These are phyloP conservation scores for Panicum miliaceum DNA, from an alignment of 176 grass and related monocot species.

Conservation along the genomic window DNA sequence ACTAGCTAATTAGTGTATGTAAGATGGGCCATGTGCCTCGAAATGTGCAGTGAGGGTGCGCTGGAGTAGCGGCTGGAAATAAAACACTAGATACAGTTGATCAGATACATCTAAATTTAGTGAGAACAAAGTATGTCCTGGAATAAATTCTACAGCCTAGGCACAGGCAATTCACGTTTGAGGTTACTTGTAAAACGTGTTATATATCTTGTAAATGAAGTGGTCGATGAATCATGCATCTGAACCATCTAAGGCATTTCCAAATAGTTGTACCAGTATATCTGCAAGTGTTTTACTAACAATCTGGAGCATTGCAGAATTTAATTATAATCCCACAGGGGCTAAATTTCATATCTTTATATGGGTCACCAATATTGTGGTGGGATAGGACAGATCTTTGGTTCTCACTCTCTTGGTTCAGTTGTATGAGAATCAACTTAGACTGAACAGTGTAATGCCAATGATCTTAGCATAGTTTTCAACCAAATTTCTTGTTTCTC, in stretches of 20 bases:
- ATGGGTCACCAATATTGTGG: background rate
- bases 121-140: background rate
- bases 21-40: background rate
- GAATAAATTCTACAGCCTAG: background rate
- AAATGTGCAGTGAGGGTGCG: background rate
- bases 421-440: constrained; percentile 13
- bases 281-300: background rate
- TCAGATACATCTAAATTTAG: background rate
- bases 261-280: background rate
- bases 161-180: background rate
- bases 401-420: constrained; percentile 4
- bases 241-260: background rate
- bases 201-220: background rate
- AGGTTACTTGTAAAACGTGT: background rate
- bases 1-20: background rate
- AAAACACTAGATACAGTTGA: background rate
- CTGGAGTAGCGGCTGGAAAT: background rate
- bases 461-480: background rate
- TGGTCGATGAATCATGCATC: background rate
- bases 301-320: background rate
- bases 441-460: constrained; percentile 19
- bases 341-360: background rate
- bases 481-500: constrained; percentile 18
- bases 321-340: background rate
- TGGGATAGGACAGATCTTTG: background rate